Conservation (phyloP, 1,284 basidiomycete species). For the Fomitopsis palustris region DNA sequence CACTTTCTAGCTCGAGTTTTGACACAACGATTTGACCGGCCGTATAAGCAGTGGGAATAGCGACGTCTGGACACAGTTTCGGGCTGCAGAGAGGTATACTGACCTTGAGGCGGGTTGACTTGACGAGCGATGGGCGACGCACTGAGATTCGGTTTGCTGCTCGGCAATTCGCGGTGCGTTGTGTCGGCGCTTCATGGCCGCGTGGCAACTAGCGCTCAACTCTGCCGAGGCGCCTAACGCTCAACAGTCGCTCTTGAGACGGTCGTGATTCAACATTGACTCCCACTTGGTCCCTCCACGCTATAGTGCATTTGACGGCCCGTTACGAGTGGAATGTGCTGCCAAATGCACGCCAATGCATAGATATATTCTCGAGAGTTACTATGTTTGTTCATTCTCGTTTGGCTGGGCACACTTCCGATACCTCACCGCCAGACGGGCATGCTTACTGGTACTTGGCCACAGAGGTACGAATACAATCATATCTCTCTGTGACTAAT, state of each 20-base stretch:
- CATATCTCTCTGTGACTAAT: no score
- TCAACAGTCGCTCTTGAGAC: neutral
- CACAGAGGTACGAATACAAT: no score
- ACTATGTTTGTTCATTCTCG: no score
- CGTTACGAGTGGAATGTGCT: no score
- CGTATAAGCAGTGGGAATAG: conserved; percentile 13
- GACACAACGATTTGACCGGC: conserved; percentile 14
- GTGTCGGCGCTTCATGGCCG: conserved; percentile 1
- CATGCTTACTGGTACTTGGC: no score
- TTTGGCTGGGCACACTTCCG: no score
- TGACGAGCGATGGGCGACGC: conserved; percentile 17
- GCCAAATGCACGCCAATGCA: no score
- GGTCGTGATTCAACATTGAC: no score
- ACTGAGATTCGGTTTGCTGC: conserved; percentile 9
- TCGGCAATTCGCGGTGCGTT: conserved; percentile 12
- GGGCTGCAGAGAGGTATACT: conserved; percentile 24
- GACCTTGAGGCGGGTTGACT: conserved; percentile 34
- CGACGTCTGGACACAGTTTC: conserved; percentile 17
- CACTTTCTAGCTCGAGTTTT: conserved; percentile 19
- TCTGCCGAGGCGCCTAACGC: neutral
- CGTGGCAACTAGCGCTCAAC: neutral
- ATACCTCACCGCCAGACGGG: no score
- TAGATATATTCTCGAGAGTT: no score
- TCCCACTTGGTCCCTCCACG: no score
- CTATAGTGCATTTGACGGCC: no score